Evolutionary conservation across 2,329 filamentous ascomycete genomes (phyloP), one percentile per base, ranked within the genome.

Genomic region (Drechmeria coniospora): DNA sequence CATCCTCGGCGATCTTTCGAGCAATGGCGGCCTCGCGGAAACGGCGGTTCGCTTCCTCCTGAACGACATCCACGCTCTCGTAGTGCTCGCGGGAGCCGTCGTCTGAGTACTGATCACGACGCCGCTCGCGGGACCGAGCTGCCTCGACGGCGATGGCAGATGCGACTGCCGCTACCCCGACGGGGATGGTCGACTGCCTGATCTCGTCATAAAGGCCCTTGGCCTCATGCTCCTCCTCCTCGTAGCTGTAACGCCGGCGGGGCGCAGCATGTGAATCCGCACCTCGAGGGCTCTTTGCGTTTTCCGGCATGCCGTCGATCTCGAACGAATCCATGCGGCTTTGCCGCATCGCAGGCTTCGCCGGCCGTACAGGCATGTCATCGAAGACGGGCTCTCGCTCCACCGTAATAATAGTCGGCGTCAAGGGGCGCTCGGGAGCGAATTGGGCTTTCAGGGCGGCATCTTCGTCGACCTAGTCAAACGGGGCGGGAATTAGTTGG

Each of bases 11-110:
- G 29, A 66, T 61, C 42, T 63, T 66, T 9, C 64, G 61, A 6
- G 66, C 67, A 30, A 65, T 55, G 15, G 55, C 55, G 21, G 57
- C 56, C 43, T 71, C 62, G 31, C 69, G 67, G 37, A 74, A 76
- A 32, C 62, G 59, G 31, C 57, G 54, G 41, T 76, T 57, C 17
- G 69, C 71, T 34, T 68, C 61, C 36, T 69, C 66, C 44, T 67
- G 65, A 13, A 74, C 54, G 9, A 45, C 36, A 32, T 70, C 65
- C 28, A 45, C 52, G 21, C 36, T 36, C 31, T 41, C 40, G 32
- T 32, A 37, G 21, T 44, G 40, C 23, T 50, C 48, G n/a, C 39
- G 43, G n/a, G 53, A 54, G 21, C 41, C 44, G 23, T 49, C 43
- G 14, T 53, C 40, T 14, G 51, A 36, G 31, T 53, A 40, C 25